Evolutionary conservation across 1,284 basidiomycete species (phyloP).

Genomic region (Ganoderma lingzhi): DNA sequence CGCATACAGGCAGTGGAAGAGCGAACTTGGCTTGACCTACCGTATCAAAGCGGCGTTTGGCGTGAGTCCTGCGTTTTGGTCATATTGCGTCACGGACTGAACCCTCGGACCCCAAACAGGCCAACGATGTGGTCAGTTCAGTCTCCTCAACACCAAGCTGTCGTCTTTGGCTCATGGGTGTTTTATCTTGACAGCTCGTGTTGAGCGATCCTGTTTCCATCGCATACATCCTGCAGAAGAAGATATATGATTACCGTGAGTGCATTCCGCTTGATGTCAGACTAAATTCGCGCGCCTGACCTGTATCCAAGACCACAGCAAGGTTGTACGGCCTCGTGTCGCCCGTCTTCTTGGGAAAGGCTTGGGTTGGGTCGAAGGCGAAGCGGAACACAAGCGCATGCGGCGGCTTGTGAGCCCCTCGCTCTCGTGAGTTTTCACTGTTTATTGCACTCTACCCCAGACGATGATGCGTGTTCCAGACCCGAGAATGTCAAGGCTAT

Average conservation of each 20-base stretch:
- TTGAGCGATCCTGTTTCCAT: conserved; percentile 39
- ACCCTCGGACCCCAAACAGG: neutral
- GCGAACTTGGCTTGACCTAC: conserved; percentile 24
- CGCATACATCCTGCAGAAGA: conserved; percentile 38
- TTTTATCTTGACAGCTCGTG: conserved; percentile 34
- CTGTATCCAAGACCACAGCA: conserved; percentile 34
- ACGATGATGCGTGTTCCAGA: neutral
- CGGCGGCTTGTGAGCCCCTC: conserved; percentile 35
- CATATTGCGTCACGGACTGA: neutral
- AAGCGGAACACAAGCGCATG: conserved; percentile 42
- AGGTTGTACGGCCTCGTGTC: conserved; percentile 41
- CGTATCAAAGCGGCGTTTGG: conserved; percentile 31
- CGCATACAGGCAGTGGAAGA: conserved; percentile 22
- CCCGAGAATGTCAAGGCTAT: conserved; percentile 27
- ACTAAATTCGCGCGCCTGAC: neutral
- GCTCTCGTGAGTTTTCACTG: conserved; percentile 32
- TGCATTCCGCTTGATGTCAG: neutral
- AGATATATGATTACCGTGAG: conserved; percentile 39
- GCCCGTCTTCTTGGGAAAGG: conserved; percentile 42
- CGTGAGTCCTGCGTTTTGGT: conserved; percentile 5
- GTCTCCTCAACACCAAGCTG: too few relatives aligned
- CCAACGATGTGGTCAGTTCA: conserved; percentile 11
- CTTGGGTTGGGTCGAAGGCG: conserved; percentile 44
- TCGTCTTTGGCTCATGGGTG: neutral
- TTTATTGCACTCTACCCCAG: neutral